A percentile compares a stretch with the other conserved stretches of the same genome.
Conservation (phyloP, 345 rosid species). For the Bretschneidera sinensis region DNA sequence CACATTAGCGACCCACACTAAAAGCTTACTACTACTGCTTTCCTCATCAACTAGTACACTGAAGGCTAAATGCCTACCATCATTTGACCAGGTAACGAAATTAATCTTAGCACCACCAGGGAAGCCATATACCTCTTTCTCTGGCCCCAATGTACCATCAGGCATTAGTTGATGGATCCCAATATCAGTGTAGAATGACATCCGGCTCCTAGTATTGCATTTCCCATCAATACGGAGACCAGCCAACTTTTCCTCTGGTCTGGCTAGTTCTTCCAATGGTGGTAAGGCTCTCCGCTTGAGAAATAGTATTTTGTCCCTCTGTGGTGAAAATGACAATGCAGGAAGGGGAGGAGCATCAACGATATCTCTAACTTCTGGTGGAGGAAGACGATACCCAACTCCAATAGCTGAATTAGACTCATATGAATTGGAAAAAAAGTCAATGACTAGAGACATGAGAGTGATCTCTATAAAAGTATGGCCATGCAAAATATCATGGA, state of each 20-base stretch:
- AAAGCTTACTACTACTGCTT: slow-evolving; percentile 54
- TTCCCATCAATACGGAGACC: slow-evolving; percentile 89
- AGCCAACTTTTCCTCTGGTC: slow-evolving; percentile 92
- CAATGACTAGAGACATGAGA: too few relatives aligned
- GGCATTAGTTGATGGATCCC: slow-evolving; percentile 75
- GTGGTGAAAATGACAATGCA: slow-evolving; percentile 88
- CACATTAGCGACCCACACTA: slow-evolving; percentile 80
- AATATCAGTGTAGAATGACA: slow-evolving; percentile 94
- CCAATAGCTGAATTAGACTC: slow-evolving; percentile 40
- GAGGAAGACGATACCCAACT: slow-evolving; percentile 67
- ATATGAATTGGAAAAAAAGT: slow-evolving; percentile 7
- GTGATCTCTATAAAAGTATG: background rate
- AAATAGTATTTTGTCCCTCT: slow-evolving; percentile 74
- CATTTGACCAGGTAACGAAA: slow-evolving; percentile 79
- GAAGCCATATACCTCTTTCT: slow-evolving; percentile 70
- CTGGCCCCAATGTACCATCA: slow-evolving; percentile 78
- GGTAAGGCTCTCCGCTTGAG: slow-evolving; percentile 89
- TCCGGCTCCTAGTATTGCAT: slow-evolving; percentile 83
- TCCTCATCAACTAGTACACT: slow-evolving; percentile 66
- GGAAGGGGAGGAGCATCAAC: slow-evolving; percentile 95
- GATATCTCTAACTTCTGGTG: slow-evolving; percentile 76
- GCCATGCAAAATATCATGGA: background rate
- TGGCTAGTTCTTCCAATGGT: slow-evolving; percentile 75
- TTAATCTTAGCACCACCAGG: slow-evolving; percentile 89
- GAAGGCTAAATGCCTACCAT: slow-evolving; percentile 79